Conservation (phyloP, 2,329 filamentous ascomycete genomes). For the Talaromyces atroroseus region DNA sequence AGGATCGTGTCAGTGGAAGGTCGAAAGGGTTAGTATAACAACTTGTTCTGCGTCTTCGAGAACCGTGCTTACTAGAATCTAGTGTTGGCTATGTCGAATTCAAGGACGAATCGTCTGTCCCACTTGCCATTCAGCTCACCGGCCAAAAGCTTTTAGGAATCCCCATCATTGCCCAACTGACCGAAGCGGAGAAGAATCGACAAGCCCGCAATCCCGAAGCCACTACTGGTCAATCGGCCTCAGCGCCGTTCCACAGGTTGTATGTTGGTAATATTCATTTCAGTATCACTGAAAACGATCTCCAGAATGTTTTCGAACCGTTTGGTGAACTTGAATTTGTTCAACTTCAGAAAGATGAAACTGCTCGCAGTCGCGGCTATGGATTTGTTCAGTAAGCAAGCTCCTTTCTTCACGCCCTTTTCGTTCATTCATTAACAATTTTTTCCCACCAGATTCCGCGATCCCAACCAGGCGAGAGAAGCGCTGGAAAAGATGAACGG, state of each 20-base stretch:
- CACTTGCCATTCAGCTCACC: conserved; percentile 92
- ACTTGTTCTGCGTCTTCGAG: not conserved
- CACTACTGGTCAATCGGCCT: conserved; percentile 64
- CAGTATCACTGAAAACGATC: conserved; percentile 93
- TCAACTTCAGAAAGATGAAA: conserved; percentile 93
- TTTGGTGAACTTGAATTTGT: conserved; percentile 98
- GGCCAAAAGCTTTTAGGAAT: conserved; percentile 98
- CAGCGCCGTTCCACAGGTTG: conserved; percentile 91
- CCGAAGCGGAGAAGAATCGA: conserved; percentile 98
- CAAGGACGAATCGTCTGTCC: conserved; percentile 88
- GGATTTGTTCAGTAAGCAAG: conserved; percentile 91
- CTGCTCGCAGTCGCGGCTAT: conserved; percentile 84
- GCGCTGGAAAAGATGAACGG: conserved; percentile 99
- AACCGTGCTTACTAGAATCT: conserved; percentile 11
- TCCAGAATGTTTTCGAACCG: conserved; percentile 93
- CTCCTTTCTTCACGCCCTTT: not conserved
- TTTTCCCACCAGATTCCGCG: conserved; percentile 68
- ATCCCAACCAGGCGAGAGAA: conserved; percentile 85
- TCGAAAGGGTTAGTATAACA: conserved; percentile 76
- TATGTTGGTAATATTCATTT: conserved; percentile 99
- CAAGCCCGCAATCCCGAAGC: conserved; percentile 78
- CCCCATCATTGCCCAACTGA: conserved; percentile 95
- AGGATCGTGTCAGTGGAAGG: conserved; percentile 91
- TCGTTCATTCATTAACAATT: conserved; percentile 20
- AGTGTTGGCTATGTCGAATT: conserved; percentile 99